phyloP scores from a whole-genome alignment of 495 filamentous ascomycete genomes.

The Oleoguttula mirabilis region DNA sequence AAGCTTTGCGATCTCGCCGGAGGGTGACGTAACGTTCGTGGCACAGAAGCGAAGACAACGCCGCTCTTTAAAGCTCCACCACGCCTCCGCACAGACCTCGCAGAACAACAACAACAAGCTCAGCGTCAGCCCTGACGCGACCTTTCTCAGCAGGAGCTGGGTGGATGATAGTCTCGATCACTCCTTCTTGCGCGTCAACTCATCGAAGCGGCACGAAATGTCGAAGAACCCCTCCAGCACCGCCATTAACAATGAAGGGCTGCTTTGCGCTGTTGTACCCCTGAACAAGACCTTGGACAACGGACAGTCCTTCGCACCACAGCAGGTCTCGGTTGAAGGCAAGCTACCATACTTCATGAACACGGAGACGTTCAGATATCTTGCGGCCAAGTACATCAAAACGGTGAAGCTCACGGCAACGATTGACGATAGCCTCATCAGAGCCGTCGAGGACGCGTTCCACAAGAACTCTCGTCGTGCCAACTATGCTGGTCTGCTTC shows the following conservation, averaged over 20 bases:
- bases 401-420: conserved; percentile 18
- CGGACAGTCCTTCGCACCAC: conserved; percentile 29
- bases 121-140: conserved; percentile 25
- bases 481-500: conserved; percentile 22
- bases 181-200: conserved; percentile 30
- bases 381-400: conserved; percentile 28
- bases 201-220: conserved; percentile 12
- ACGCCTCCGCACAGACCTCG: neutral
- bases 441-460: conserved; percentile 14
- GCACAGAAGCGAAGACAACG: conserved; percentile 38
- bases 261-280: conserved; percentile 16
- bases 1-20: conserved; percentile 48
- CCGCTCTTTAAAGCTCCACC: conserved; percentile 10
- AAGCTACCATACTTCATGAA: conserved; percentile 17
- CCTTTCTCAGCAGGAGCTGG: conserved; percentile 28
- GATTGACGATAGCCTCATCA: conserved; percentile 10
- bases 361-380: conserved; percentile 23
- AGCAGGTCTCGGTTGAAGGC: conserved; percentile 27
- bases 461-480: conserved; percentile 26
- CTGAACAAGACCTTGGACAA: conserved; percentile 27
- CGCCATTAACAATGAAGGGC: neutral
- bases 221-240: neutral
- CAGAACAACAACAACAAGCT: conserved; percentile 13
- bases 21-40: conserved; percentile 46
- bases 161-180: conserved; percentile 37